phyloP scores from a whole-genome alignment of 2,329 filamentous ascomycete genomes.

The Diaporthe citri region DNA sequence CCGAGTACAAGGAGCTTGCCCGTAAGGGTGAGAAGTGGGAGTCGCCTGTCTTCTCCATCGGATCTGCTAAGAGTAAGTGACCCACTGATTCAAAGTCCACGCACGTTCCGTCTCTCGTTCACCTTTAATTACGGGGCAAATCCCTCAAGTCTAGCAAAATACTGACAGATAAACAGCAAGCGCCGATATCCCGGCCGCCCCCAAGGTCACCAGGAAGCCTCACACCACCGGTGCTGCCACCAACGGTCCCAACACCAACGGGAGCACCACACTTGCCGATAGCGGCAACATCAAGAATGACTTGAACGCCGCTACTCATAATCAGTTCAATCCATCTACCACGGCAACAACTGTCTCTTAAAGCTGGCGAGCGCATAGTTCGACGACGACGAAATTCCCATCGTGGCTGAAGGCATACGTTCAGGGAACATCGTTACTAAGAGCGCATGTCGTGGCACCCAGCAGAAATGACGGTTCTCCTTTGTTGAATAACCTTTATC shows the following conservation, averaged over 20 bases:
- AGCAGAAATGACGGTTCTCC: neutral
- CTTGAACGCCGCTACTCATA: neutral
- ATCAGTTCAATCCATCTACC: conserved; percentile 9
- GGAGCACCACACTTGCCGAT: conserved; percentile 41
- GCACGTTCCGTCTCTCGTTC: neutral
- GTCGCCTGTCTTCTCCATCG: conserved; percentile 92
- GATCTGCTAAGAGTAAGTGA: conserved; percentile 69
- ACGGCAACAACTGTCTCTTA: conserved; percentile 26
- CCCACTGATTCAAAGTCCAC: too few species aligned
- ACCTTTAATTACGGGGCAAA: too few species aligned
- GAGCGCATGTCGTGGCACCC: neutral
- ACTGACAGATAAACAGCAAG: conserved; percentile 59
- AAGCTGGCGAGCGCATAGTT: neutral
- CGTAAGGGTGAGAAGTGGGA: conserved; percentile 93
- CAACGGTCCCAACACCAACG: conserved; percentile 35
- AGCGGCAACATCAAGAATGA: conserved; percentile 43
- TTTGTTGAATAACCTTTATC: conserved; percentile 18
- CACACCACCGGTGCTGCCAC: conserved; percentile 45
- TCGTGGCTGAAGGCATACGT: too few species aligned
- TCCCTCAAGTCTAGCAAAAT: neutral
- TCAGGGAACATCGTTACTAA: neutral
- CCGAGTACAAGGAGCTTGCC: conserved; percentile 90
- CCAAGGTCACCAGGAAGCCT: conserved; percentile 63
- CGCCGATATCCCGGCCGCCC: conserved; percentile 74
- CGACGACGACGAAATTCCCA: conserved; percentile 4